Percentiles rank a stretch among this genome's conserved stretches.
Conservation (phyloP, 805 yeast species). For the Millerozyma acaciae region DNA sequence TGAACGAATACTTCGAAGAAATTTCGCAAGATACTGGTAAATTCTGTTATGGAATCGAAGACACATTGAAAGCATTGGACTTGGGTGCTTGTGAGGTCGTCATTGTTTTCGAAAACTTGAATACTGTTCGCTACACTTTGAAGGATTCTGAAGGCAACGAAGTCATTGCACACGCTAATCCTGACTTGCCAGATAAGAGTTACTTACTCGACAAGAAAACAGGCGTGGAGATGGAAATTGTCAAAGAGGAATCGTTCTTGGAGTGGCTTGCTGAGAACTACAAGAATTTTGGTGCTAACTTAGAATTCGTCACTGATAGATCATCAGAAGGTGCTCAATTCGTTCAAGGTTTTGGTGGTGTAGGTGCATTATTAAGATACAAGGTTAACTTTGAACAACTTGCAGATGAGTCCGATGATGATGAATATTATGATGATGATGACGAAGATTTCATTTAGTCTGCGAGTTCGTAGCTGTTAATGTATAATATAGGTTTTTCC, state of each 20-base stretch:
- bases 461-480: neutral
- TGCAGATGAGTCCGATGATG: constrained; percentile 81
- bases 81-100: constrained; percentile 93
- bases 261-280: constrained; percentile 99
- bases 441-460: constrained; percentile 42
- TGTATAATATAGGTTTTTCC: constrained; percentile 2
- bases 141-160: constrained; percentile 80
- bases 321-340: constrained; percentile 99
- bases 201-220: constrained; percentile 77
- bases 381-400: constrained; percentile 96
- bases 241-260: constrained; percentile 77
- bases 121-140: constrained; percentile 75
- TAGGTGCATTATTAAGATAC: constrained; percentile 94
- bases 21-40: constrained; percentile 96
- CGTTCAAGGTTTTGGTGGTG: constrained; percentile 97
- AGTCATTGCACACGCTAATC: constrained; percentile 67
- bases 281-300: constrained; percentile 87
- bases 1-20: constrained; percentile 91
- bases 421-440: constrained; percentile 76
- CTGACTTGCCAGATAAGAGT: constrained; percentile 69
- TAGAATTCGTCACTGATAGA: constrained; percentile 95
- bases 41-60: constrained; percentile 96
- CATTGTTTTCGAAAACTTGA: constrained; percentile 90
- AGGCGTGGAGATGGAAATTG: constrained; percentile 88
- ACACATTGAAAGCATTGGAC: constrained; percentile 93